These are phyloP conservation scores for Panellus pusillus DNA, from an alignment of 768 basidiomycete genomes.

Conservation along the genomic window DNA sequence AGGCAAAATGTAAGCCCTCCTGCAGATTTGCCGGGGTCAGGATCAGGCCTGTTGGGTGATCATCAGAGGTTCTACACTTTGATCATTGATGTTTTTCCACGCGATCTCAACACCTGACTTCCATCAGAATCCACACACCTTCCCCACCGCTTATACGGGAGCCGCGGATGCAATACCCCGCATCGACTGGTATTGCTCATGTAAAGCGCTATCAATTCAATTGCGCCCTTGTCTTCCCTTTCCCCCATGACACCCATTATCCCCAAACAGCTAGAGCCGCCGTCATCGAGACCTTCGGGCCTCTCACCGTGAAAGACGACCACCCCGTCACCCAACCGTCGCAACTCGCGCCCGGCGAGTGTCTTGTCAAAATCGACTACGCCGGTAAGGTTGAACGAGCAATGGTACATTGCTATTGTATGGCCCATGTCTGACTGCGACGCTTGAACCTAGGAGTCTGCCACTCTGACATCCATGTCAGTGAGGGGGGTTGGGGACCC, in stretches of 20 bases:
- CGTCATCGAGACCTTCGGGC: constrained; percentile 30
- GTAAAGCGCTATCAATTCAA: too few species aligned
- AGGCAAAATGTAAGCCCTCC: too few species aligned
- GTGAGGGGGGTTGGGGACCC: constrained; percentile 65
- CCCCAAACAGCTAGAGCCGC: constrained; percentile 39
- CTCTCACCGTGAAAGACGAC: constrained; percentile 37
- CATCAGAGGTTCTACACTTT: too few species aligned
- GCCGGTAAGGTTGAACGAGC: constrained; percentile 48
- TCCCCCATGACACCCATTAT: constrained; percentile 22
- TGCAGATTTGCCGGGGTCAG: too few species aligned
- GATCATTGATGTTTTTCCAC: too few species aligned
- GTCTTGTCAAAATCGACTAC: constrained; percentile 69
- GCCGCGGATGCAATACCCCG: too few species aligned
- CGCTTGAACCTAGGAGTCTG: constrained; percentile 44
- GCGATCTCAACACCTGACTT: too few species aligned
- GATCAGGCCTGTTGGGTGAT: too few species aligned
- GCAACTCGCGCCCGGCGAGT: constrained; percentile 60
- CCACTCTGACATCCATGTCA: constrained; percentile 75
- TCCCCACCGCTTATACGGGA: too few species aligned
- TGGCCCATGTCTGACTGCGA: not conserved
- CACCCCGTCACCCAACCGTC: constrained; percentile 57
- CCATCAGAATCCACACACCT: too few species aligned
- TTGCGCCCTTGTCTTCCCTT: not conserved
- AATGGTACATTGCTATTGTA: not conserved
- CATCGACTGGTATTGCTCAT: too few species aligned